Evolutionary conservation across 306 rosid species (phyloP).

Genomic region (Fragaria vesca): DNA sequence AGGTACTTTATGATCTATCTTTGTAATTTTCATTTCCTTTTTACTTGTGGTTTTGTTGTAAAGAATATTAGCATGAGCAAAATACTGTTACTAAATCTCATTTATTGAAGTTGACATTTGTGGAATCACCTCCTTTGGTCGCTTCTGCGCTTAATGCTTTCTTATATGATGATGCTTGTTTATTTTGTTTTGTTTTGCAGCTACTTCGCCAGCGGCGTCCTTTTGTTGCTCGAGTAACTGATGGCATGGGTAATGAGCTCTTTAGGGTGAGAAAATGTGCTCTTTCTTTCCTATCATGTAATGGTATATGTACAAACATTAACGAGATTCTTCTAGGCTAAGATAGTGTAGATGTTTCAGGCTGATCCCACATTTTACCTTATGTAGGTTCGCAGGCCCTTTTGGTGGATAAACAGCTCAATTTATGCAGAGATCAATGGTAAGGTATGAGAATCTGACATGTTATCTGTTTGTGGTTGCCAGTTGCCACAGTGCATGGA

Average conservation of each 20-base stretch:
- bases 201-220: slow-evolving; percentile 84
- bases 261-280: slow-evolving; percentile 63
- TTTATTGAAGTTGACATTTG: background rate
- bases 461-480: slow-evolving; percentile 12
- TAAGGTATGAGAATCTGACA: slow-evolving; percentile 55
- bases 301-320: background rate
- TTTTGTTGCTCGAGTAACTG: slow-evolving; percentile 84
- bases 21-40: background rate
- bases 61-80: slow-evolving; percentile 7
- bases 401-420: slow-evolving; percentile 99
- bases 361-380: slow-evolving; percentile 27
- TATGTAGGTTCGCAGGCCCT: slow-evolving; percentile 86
- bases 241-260: slow-evolving; percentile 75
- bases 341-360: slow-evolving; percentile 18
- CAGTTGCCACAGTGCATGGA: slow-evolving; percentile 5
- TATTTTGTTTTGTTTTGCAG: slow-evolving; percentile 45
- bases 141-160: slow-evolving; percentile 4
- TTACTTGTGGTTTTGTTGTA: background rate
- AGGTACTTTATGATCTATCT: slow-evolving; percentile 47
- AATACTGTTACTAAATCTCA: background rate
- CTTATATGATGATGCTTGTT: slow-evolving; percentile 13
- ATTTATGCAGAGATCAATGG: slow-evolving; percentile 91
- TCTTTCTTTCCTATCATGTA: slow-evolving; percentile 1
- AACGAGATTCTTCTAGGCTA: slow-evolving; percentile 4
- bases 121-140: background rate